These are phyloP conservation scores for Sanguinoderma infundibulare DNA, from an alignment of 1,284 basidiomycete genomes.

Conservation along the genomic window DNA sequence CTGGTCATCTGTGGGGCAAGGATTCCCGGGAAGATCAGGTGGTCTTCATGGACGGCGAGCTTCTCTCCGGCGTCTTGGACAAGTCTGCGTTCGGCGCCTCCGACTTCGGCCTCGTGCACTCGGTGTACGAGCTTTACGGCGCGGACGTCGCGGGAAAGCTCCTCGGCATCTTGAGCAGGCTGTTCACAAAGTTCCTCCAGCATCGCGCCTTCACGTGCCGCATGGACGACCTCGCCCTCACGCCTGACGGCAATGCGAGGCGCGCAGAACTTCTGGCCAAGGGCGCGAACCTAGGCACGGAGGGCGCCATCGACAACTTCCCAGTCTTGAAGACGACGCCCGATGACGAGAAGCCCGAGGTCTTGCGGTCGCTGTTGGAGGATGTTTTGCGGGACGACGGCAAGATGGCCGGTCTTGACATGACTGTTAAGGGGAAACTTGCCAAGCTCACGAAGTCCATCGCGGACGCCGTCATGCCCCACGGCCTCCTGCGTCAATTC, in stretches of 20 bases:
- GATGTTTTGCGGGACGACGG: conserved; percentile 97
- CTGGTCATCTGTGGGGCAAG: conserved; percentile 82
- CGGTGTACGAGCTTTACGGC: conserved; percentile 99
- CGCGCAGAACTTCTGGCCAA: conserved; percentile 74
- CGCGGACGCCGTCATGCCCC: conserved; percentile 90
- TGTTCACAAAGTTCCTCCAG: conserved; percentile 98
- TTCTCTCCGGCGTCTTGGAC: conserved; percentile 93
- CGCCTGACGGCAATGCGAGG: conserved; percentile 77
- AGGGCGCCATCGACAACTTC: conserved; percentile 91
- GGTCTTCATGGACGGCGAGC: conserved; percentile 91
- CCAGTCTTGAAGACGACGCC: conserved; percentile 64
- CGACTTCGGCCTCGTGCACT: conserved; percentile 96
- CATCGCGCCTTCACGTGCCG: conserved; percentile 98
- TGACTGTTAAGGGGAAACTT: conserved; percentile 88
- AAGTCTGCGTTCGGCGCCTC: conserved; percentile 98
- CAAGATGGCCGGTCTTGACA: conserved; percentile 96
- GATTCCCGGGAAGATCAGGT: conserved; percentile 86
- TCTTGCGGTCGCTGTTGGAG: conserved; percentile 73
- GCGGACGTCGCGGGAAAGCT: conserved; percentile 89
- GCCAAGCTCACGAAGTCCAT: conserved; percentile 90
- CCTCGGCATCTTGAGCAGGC: conserved; percentile 89
- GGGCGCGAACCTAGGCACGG: conserved; percentile 78
- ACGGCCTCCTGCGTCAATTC: conserved; percentile 89
- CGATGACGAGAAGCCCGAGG: conserved; percentile 53
- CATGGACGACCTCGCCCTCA: conserved; percentile 97